These are phyloP conservation scores for Boletus pseudo-olivaceus DNA, from an alignment of 768 basidiomycete species.

Conservation along the genomic window DNA sequence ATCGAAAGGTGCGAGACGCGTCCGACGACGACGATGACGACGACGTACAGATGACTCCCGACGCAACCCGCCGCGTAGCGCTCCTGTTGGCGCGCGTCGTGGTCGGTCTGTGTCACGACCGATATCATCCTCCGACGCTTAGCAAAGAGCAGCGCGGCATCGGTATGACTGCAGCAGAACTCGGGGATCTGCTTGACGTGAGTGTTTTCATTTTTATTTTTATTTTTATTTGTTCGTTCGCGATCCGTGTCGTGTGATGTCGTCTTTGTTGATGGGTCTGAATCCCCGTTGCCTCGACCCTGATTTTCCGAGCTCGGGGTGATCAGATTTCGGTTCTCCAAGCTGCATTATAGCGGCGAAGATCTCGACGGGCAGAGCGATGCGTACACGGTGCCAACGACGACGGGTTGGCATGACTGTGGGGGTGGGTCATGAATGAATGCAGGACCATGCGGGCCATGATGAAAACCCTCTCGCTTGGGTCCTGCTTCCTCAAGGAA, in stretches of 20 bases:
- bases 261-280: neutral
- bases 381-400: conserved; percentile 4
- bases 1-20: neutral
- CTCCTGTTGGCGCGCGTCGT: conserved; percentile 20
- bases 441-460: neutral
- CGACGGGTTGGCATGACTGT: conserved; percentile 12
- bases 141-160: conserved; percentile 5
- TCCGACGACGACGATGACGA: conserved; percentile 4
- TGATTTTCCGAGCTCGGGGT: conserved; percentile 11
- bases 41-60: neutral
- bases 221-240: neutral
- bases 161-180: conserved; percentile 29
- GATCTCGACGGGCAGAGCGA: conserved; percentile 5
- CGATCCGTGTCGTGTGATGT: neutral
- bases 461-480: conserved; percentile 1
- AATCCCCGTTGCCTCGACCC: conserved; percentile 13
- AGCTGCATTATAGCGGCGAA: conserved; percentile 16
- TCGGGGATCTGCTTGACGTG: conserved; percentile 33
- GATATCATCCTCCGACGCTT: conserved; percentile 13
- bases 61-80: conserved; percentile 16
- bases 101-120: conserved; percentile 21
- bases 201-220: conserved; percentile 10
- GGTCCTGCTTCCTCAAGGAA: conserved; percentile 8
- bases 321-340: conserved; percentile 6
- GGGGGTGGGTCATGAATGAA: conserved; percentile 1